Conservation (phyloP, 2,329 filamentous ascomycete genomes). For the Fusarium sp. region DNA sequence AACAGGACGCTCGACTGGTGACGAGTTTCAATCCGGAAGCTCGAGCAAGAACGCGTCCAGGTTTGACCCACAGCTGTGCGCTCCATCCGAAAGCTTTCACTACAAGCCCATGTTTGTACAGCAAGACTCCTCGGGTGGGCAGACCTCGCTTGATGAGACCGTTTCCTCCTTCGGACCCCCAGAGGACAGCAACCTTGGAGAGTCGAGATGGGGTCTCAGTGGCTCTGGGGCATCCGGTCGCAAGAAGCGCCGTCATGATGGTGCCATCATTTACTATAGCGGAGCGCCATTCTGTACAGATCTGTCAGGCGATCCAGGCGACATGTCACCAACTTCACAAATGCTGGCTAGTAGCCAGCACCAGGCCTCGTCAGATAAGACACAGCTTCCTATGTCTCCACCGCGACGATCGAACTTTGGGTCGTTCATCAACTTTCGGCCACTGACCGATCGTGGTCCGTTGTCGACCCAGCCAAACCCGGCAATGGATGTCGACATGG, state of each 20-base stretch:
- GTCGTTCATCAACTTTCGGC: slow-evolving; percentile 61
- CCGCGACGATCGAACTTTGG: slow-evolving; percentile 61
- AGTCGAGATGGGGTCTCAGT: slow-evolving; percentile 60
- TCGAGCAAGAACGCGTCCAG: slow-evolving; percentile 55
- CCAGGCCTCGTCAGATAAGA: slow-evolving; percentile 34
- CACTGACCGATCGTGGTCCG: slow-evolving; percentile 57
- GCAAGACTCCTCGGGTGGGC: slow-evolving; percentile 59
- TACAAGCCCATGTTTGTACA: slow-evolving; percentile 74
- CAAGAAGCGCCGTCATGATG: slow-evolving; percentile 70
- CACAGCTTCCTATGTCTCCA: slow-evolving; percentile 38
- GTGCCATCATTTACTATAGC: slow-evolving; percentile 86
- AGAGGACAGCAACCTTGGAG: slow-evolving; percentile 62
- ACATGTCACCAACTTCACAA: slow-evolving; percentile 60
- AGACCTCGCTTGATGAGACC: slow-evolving; percentile 62
- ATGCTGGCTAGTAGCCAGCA: slow-evolving; percentile 60
- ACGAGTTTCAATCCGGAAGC: slow-evolving; percentile 49
- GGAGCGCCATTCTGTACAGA: slow-evolving; percentile 86
- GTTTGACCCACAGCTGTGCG: slow-evolving; percentile 52
- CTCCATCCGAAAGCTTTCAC: slow-evolving; percentile 64
- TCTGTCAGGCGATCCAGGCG: slow-evolving; percentile 74
- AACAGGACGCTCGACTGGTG: slow-evolving; percentile 49
- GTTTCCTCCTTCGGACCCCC: slow-evolving; percentile 60
- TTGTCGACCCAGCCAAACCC: slow-evolving; percentile 25
- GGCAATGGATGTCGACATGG: slow-evolving; percentile 46
- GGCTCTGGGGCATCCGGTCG: slow-evolving; percentile 61